Evolutionary conservation across 1,139 yeast species (phyloP), one percentile per base, ranked within the genome.

Genomic region (Schizosaccharomyces versatilis): DNA sequence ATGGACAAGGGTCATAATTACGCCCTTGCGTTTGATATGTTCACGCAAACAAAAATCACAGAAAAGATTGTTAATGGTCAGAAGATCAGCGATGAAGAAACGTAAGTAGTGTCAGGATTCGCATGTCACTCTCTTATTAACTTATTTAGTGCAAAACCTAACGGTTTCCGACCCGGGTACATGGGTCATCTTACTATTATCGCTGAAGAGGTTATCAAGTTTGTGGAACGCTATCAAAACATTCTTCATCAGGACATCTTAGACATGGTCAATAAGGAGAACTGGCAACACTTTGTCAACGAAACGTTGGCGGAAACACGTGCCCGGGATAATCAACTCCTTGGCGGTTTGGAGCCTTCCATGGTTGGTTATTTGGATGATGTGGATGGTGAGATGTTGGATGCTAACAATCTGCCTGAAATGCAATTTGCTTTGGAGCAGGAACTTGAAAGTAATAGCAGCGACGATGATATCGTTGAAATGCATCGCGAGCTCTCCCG

Each of bases 141-240:
- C 32, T 3, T 24, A 3, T 24, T 3, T 3, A 24, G 32, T 47
- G 54, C 53, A 39, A 55, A 59, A 53, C 51, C 61, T 9, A 54
- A 51, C 40, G 77, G 79, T 56, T 74, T 84, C 60, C 76, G 96
- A 60, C 72, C 88, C 58, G 99, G 98, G 1, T 93, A 83, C 67
- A 93, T 90, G 94, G 99, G 99, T 38, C 98, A 90, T 68, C 73
- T 90, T 65, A 90, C 96, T 0, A 73, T 90, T 60, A 88, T 93
- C 59, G 94, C 96, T 7, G 98, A 93, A 66, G 99, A 90, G 66
- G 94, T 90, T 51, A 96, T 90, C 57, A 93, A 93, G 66, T 90
- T 90, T 66, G 82, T 88, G 38, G 85, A 84, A 53, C 68, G 81
- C 19, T 81, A 79, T 62, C 79, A 80, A 44, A 76, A 73, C 60